Base-by-base conservation (phyloP, 78 protist genomes). In the Bigelowiella natans region DNA sequence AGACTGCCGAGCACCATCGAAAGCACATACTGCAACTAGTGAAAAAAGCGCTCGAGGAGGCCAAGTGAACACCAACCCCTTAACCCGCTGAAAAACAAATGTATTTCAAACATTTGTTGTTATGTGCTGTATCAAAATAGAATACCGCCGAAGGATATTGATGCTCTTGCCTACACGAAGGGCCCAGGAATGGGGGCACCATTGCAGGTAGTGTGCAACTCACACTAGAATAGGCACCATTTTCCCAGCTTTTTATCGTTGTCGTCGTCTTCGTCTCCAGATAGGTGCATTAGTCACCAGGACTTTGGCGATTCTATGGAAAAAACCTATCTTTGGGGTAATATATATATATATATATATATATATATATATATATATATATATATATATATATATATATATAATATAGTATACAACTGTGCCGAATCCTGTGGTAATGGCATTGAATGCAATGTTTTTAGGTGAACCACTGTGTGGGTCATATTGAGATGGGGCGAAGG, bases 401-500 rank as follows among this genome's bases (percentile, higher is more conserved):
- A 51, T 51, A 51, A 7, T 51, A 51, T 18, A 51, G 18, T 51
- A 51, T 51, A 51, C 73, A 51, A n/a, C n/a, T n/a, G n/a, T n/a
- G n/a, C n/a, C n/a, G n/a, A n/a, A n/a, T n/a, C n/a, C n/a, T n/a
- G n/a, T n/a, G n/a, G n/a, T n/a, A n/a, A n/a, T n/a, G n/a, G n/a
- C n/a, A n/a, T n/a, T n/a, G n/a, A n/a, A n/a, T n/a, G n/a, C n/a
- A n/a, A n/a, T n/a, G n/a, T n/a, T n/a, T n/a, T n/a, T 84, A 82
- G 38, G 93, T 91, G 31, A 93, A 93, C 83, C 95, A 93, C 87
- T 93, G 95, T 40, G 39, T 91, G n/a, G 92, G 92, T 31, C 96
- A 99, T 89, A 98, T 99, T 34, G 99, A 99, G 86, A 99, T 99
- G 99, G 99, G 99, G 39, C 40, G 99, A 31, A 38, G 96, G 3